Evolutionary conservation across 495 filamentous ascomycete genomes (phyloP).

Genomic region (Penicillium samsonianum): DNA sequence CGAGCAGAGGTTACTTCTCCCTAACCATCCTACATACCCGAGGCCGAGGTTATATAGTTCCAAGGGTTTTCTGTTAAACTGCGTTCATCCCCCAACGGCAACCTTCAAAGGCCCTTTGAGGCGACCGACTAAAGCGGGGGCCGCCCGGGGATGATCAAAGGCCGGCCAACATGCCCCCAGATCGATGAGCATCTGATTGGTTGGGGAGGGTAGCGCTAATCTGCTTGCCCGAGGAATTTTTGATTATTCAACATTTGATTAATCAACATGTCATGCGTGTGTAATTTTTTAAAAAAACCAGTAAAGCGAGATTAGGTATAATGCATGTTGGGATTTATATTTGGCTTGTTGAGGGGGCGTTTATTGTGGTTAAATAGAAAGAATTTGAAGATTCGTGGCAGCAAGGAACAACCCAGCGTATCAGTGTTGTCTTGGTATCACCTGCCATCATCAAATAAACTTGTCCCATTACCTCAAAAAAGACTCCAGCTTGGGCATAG

Average conservation of each 20-base stretch:
- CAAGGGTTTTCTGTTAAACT: too few species aligned
- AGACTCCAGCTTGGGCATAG: background rate
- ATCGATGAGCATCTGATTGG: background rate
- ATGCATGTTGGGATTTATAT: background rate
- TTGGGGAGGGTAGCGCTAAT: background rate
- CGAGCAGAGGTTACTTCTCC: background rate
- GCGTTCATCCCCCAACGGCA: background rate
- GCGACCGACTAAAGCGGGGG: background rate
- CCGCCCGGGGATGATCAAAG: too few species aligned
- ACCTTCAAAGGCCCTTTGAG: background rate
- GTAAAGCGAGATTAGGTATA: background rate
- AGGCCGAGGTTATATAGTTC: background rate
- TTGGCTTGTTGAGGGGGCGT: background rate
- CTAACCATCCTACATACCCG: background rate
- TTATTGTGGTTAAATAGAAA: background rate
- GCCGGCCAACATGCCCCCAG: too few species aligned
- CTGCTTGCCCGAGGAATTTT: too few species aligned
- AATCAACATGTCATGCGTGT: background rate
- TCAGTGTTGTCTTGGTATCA: background rate
- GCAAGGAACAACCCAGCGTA: background rate
- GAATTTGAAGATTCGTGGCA: background rate
- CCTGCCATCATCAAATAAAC: background rate
- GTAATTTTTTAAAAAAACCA: too few species aligned
- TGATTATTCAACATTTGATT: constrained; percentile 14
- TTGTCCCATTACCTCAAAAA: background rate